Evolutionary conservation across 371 early-diverging fungal genomes (phyloP).

Genomic region (Mucor lusitanicus): DNA sequence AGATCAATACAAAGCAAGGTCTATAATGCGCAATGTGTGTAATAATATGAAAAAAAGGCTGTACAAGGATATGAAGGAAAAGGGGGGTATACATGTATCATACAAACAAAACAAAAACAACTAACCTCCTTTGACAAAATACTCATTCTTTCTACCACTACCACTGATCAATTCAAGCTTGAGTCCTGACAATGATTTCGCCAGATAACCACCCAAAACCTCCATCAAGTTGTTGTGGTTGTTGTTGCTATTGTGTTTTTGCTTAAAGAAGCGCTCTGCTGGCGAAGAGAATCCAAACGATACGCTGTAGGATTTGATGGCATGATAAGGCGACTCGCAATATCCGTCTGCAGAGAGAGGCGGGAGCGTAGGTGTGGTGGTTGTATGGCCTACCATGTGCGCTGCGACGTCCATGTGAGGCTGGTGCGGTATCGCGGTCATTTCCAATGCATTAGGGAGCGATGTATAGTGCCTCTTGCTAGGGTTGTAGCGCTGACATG

Average conservation of each 20-base stretch:
- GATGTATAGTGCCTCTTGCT: background rate
- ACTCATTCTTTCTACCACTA: slow-evolving; percentile 31
- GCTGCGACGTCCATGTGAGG: slow-evolving; percentile 39
- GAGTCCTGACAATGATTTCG: slow-evolving; percentile 50
- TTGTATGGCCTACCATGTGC: slow-evolving; percentile 23
- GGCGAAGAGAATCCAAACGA: slow-evolving; percentile 27
- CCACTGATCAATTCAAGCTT: slow-evolving; percentile 42
- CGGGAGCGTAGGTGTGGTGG: background rate
- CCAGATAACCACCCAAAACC: slow-evolving; percentile 48
- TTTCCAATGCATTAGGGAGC: slow-evolving; percentile 26
- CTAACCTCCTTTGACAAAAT: slow-evolving; percentile 54
- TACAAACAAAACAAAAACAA: background rate
- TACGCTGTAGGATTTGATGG: slow-evolving; percentile 19
- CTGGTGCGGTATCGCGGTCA: slow-evolving; percentile 29
- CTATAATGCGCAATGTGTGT: too few species aligned
- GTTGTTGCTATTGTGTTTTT: background rate
- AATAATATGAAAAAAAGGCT: too few species aligned
- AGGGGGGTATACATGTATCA: background rate
- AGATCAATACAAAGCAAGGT: too few species aligned
- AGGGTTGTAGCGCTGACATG: slow-evolving; percentile 20
- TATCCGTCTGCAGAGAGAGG: slow-evolving; percentile 23
- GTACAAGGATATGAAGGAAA: background rate
- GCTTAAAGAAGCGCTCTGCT: background rate
- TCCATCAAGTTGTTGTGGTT: slow-evolving; percentile 32
- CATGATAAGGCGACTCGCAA: slow-evolving; percentile 27